Base-by-base conservation (phyloP, 108 stramenopile genomes). In the Cyclotella sp. region DNA sequence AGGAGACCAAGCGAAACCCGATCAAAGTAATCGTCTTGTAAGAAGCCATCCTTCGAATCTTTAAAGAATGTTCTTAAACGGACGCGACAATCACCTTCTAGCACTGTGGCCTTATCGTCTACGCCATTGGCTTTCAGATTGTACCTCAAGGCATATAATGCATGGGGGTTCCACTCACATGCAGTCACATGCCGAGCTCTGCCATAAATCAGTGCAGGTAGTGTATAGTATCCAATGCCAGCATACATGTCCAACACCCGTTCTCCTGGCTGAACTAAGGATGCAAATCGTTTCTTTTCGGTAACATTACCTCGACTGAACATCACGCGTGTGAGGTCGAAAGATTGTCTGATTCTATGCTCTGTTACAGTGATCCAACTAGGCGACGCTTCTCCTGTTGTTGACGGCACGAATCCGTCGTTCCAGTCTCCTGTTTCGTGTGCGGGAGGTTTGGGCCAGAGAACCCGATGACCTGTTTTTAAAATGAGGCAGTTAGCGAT, bases 201-300 rank as follows among this genome's bases (percentile, higher is more conserved):
- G 0, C 91, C 97, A 67, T 88, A 83, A 34, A 96, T 65, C 44
- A 94, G 53, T 0, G 95, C 93, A 0, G 97, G 98, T 8, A 99
- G 76, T 16, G 97, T 94, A 63, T 96, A 99, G 73, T 99, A 99
- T 29, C 98, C 98, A 78, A 99, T 98, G 0, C 98, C 98, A 21
- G 94, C 91, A 76, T 97, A 99, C 86, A 99, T 85, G 64, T 99
- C 98, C 70, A 98, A 82, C 9, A 98, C 84, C 4, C 73, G 54
- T 52, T 99, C 97, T 11, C 85, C 90, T 27, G 65, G 39, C 73
- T 82, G 86, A 0, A 92, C 92, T 6, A 96, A 47, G 34, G 72
- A 65, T 30, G 90, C 96, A 61, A 97, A 93, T 28, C 97, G 91
- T 67, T 90, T 93, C 84, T 95, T 95, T 83, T 99, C 98, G 1